phyloP scores from a whole-genome alignment of 2,329 filamentous ascomycete genomes.

The Diaporthe capsici region DNA sequence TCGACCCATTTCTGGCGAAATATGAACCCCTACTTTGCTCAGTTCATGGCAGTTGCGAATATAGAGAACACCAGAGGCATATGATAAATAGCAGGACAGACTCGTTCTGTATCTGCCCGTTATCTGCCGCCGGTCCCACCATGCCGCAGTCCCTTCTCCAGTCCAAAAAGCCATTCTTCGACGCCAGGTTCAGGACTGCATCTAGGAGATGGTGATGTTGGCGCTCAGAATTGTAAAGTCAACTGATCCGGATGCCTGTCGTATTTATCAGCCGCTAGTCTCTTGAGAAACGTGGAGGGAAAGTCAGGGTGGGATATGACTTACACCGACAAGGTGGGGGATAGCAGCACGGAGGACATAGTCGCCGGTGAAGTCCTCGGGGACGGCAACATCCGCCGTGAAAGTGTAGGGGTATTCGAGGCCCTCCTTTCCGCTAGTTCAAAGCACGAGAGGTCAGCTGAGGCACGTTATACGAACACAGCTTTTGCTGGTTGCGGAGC shows the following conservation, averaged over 20 bases:
- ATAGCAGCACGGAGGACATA: conserved; percentile 35
- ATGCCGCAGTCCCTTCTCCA: background rate
- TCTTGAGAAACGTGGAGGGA: too few species aligned
- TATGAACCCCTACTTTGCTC: background rate
- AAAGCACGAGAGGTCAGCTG: background rate
- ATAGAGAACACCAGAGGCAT: too few species aligned
- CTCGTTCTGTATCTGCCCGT: background rate
- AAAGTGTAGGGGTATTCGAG: conserved; percentile 37
- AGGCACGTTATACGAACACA: background rate
- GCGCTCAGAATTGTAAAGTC: conserved; percentile 15
- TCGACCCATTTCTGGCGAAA: conserved; percentile 5
- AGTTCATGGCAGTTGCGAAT: background rate
- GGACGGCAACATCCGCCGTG: conserved; percentile 15
- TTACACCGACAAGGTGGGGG: conserved; percentile 35
- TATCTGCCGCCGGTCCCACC: background rate
- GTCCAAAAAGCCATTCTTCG: background rate
- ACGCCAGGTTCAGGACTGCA: too few species aligned
- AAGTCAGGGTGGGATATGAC: background rate
- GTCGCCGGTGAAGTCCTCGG: conserved; percentile 30
- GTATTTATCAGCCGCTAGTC: background rate
- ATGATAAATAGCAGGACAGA: background rate
- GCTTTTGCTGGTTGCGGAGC: background rate
- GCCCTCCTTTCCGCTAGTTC: conserved; percentile 30
- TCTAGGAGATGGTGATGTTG: conserved; percentile 35
- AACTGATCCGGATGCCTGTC: conserved; percentile 29